A percentile compares a stretch with the other conserved stretches of the same genome.
Evolutionary conservation across 805 yeast species (phyloP).

Genomic region (Maudiozyma serrabonitensis): DNA sequence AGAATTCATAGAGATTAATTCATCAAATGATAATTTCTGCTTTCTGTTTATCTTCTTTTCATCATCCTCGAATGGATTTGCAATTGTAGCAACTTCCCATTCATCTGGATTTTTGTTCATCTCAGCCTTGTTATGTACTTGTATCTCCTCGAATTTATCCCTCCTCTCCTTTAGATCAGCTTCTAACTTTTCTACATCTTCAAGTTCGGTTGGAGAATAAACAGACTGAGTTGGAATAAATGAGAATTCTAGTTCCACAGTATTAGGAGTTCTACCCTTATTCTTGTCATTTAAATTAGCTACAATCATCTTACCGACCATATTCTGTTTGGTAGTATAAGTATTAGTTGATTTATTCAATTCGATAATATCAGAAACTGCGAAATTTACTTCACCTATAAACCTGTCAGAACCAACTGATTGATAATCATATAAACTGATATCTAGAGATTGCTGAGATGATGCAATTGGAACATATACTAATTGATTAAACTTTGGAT

Average conservation of each 20-base stretch:
- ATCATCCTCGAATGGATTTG: conserved; percentile 33
- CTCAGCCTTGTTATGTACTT: conserved; percentile 40
- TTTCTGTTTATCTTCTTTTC: conserved; percentile 27
- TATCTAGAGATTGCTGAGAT: conserved; percentile 46
- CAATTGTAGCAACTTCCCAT: conserved; percentile 52
- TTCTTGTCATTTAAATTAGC: conserved; percentile 25
- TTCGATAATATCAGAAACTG: conserved; percentile 38
- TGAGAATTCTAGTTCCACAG: conserved; percentile 44
- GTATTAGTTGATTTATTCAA: conserved; percentile 37
- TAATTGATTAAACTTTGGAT: conserved; percentile 53
- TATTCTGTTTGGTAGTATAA: conserved; percentile 43
- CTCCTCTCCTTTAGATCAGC: conserved; percentile 31
- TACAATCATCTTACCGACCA: conserved; percentile 32
- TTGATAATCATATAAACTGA: conserved; percentile 62
- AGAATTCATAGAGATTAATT: conserved; percentile 42
- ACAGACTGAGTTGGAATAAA: conserved; percentile 60
- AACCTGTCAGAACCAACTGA: conserved; percentile 51
- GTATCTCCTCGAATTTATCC: conserved; percentile 34
- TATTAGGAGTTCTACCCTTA: conserved; percentile 41
- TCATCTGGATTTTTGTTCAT: conserved; percentile 48
- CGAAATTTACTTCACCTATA: conserved; percentile 48
- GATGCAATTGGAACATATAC: conserved; percentile 52
- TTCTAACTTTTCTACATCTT: conserved; percentile 37
- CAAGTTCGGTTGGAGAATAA: conserved; percentile 47
- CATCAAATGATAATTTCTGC: conserved; percentile 40